phyloP scores from a whole-genome alignment of 768 basidiomycete species.

The Agaricus subrufescens region DNA sequence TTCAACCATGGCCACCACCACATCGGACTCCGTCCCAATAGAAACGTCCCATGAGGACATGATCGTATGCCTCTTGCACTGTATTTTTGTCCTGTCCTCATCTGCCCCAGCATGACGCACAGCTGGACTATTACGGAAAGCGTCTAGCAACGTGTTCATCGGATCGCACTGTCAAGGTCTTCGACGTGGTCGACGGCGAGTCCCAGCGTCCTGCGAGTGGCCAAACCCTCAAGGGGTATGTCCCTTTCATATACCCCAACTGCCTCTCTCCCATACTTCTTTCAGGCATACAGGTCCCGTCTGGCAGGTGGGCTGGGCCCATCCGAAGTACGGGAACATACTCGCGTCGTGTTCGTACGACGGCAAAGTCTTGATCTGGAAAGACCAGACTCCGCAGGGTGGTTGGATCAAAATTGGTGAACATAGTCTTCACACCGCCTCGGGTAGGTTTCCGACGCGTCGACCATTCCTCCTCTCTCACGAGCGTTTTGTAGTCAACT shows the following conservation, averaged over 20 bases:
- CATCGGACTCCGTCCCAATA: conserved; percentile 72
- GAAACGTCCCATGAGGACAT: conserved; percentile 98
- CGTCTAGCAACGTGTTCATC: conserved; percentile 96
- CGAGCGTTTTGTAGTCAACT: conserved; percentile 64
- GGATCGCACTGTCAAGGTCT: conserved; percentile 91
- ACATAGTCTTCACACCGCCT: conserved; percentile 90
- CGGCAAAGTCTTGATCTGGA: conserved; percentile 98
- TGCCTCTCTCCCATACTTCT: neutral
- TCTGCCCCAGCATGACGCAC: conserved; percentile 82
- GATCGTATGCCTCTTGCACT: conserved; percentile 62
- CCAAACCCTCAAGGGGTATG: conserved; percentile 79
- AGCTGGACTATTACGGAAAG: conserved; percentile 96
- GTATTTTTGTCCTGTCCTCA: conserved; percentile 1
- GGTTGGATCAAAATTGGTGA: conserved; percentile 95
- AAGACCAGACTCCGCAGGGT: conserved; percentile 71
- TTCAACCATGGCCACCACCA: conserved; percentile 25
- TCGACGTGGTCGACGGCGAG: conserved; percentile 91
- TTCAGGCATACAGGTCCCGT: conserved; percentile 92
- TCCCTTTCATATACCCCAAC: neutral
- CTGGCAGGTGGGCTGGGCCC: conserved; percentile 98
- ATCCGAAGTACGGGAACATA: conserved; percentile 95
- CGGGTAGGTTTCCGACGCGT: conserved; percentile 51
- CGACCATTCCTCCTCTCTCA: neutral
- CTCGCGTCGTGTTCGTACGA: conserved; percentile 99
- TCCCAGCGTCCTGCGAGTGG: conserved; percentile 55